phyloP scores from a whole-genome alignment of 441 rosid species.

The Populus hybrid region DNA sequence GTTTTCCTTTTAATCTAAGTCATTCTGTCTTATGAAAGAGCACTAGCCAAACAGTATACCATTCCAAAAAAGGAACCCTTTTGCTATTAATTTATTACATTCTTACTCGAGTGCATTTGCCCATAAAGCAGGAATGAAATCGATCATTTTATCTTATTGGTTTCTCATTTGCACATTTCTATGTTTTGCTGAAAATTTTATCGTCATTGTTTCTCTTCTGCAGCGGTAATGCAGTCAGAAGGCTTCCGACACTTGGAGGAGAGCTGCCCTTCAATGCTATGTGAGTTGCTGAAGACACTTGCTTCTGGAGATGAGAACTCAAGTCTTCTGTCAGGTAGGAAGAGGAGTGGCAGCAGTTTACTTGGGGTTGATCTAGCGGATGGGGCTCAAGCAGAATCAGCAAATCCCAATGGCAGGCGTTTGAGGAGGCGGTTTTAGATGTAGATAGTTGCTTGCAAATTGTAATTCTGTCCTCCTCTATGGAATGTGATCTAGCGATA shows the following conservation, averaged over 20 bases:
- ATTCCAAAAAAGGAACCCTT: not conserved
- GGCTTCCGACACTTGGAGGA: slow-evolving; percentile 85
- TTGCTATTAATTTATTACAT: not conserved
- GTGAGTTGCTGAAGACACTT: slow-evolving; percentile 71
- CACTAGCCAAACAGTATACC: not conserved
- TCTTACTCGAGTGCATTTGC: not conserved
- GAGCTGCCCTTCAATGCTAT: slow-evolving; percentile 76
- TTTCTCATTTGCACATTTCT: not conserved
- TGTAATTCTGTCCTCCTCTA: not conserved
- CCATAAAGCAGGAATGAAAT: not conserved
- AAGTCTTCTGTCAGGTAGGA: slow-evolving; percentile 45
- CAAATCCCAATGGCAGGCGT: slow-evolving; percentile 58
- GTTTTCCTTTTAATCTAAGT: no score
- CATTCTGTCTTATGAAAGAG: not conserved
- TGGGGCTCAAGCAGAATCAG: slow-evolving; percentile 46
- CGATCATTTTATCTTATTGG: not conserved
- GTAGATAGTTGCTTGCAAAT: slow-evolving; percentile 4
- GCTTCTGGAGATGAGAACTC: slow-evolving; percentile 70
- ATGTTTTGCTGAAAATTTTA: not conserved
- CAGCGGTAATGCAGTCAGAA: slow-evolving; percentile 91
- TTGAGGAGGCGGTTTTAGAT: slow-evolving; percentile 55
- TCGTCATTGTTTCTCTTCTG: slow-evolving; percentile 22
- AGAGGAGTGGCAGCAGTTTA: slow-evolving; percentile 75
- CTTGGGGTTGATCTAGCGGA: slow-evolving; percentile 57
- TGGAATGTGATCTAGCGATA: not conserved